Base-by-base conservation (phyloP, 768 basidiomycete genomes). In the Lactarius evosmus region DNA sequence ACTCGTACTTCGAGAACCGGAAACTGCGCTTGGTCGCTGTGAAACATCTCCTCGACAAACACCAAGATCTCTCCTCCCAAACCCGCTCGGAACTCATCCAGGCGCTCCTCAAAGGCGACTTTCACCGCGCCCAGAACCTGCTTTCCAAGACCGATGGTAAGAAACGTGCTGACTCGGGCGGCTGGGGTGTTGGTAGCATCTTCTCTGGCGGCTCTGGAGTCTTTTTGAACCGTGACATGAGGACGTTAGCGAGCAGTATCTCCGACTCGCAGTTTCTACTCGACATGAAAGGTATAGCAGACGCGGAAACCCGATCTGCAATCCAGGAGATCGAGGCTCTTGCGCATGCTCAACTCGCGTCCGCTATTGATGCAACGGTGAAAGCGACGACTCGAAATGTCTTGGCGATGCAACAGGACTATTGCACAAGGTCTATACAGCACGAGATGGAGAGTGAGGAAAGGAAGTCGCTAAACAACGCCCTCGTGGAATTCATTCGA, bases 211-310 rank as follows among this genome's bases (percentile, higher is more conserved):
- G 8, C 19, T 22, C 36, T n/a, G 66, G 44, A 25, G 62, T 55
- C 3, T 5, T 36, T 33, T 30, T 62, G 7, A 27, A 62, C n/a
- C 49, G 19, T 25, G 66, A 69, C 3, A 60, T 65, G 41, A 63
- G 56, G 38, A n/a, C 8, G 16, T 30, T 57, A 14, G 66, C 58
- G 7, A 29, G 19, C 3, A n/a, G 7, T 2, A 38, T 63, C 11
- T 14, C 58, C 1, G 65, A 70, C 32, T 12, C 41, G 2, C 57
- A 38, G 0, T 70, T 70, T 36, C 38, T 70, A 2, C 38, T 58
- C 17, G n/a, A 22, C 8, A 29, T 69, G 22, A 50, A 54, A 12
- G 25, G 22, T 32, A 51, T 58, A 17, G 51, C n/a, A 12, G 30
- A 51, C 5, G 17, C 41, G 1, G 61, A 62, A 5, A 3, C 53